Conservation (phyloP, 192 early-diverging fungal species). For the Paraglomus occultum region DNA sequence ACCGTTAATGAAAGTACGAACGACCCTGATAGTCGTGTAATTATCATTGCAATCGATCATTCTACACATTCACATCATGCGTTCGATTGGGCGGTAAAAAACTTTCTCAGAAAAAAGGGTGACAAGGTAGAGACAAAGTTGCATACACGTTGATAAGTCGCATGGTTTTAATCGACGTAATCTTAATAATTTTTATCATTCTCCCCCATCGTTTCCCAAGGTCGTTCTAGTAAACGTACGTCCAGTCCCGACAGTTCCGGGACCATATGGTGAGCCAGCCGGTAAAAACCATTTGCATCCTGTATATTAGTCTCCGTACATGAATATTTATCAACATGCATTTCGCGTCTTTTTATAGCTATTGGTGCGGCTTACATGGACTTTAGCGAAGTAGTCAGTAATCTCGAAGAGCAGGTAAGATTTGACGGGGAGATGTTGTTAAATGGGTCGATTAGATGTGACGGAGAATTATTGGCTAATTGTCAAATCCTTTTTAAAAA, state of each 20-base stretch:
- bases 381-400: conserved; percentile 32
- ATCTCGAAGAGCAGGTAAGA: conserved; percentile 36
- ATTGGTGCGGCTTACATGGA: conserved; percentile 33
- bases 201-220: not conserved
- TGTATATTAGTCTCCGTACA: not conserved
- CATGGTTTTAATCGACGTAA: not conserved
- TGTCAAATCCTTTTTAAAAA: conserved; percentile 6
- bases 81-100: conserved; percentile 40
- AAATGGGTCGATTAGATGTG: conserved; percentile 22
- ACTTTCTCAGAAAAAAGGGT: conserved; percentile 35
- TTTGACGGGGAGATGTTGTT: not conserved
- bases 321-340: conserved; percentile 26
- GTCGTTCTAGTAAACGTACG: conserved; percentile 43
- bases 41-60: conserved; percentile 36
- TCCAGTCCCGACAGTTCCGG: conserved; percentile 35
- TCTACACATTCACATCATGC: conserved; percentile 33
- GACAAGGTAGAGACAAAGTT: conserved; percentile 29
- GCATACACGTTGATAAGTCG: not conserved
- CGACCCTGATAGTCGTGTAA: conserved; percentile 25
- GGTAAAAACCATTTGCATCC: not conserved
- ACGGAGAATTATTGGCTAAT: not conserved
- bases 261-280: conserved; percentile 29
- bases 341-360: conserved; percentile 1
- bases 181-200: not conserved
- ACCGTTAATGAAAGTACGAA: conserved; percentile 10